phyloP scores from a whole-genome alignment of 2,329 filamentous ascomycete genomes.

The Chaetoscypha palmicola region DNA sequence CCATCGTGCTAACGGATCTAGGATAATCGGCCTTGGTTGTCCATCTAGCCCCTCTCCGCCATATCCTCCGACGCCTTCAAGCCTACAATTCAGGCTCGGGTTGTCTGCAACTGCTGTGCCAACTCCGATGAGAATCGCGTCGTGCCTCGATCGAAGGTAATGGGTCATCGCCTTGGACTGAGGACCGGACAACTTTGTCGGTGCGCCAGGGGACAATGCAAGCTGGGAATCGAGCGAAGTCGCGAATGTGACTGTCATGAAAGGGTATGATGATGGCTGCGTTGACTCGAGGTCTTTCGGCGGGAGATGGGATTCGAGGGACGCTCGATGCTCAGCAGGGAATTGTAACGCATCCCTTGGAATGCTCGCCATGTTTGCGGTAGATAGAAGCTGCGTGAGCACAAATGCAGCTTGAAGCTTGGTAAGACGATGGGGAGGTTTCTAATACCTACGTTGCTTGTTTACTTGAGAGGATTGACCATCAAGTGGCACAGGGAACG shows the following conservation, averaged over 20 bases:
- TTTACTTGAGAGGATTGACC: too few relatives aligned
- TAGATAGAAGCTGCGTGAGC: too few relatives aligned
- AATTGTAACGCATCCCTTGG: not conserved
- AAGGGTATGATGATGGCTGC: not conserved
- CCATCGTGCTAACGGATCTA: slow-evolving; percentile 74
- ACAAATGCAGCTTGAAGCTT: too few relatives aligned
- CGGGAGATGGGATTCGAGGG: slow-evolving; percentile 5
- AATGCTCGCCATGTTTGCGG: not conserved
- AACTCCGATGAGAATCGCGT: slow-evolving; percentile 76
- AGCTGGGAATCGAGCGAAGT: slow-evolving; percentile 80
- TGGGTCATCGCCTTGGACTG: slow-evolving; percentile 88
- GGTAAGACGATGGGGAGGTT: too few relatives aligned
- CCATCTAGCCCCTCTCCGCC: slow-evolving; percentile 40
- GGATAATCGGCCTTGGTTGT: slow-evolving; percentile 73
- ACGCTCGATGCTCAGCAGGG: not conserved
- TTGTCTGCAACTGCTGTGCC: slow-evolving; percentile 79
- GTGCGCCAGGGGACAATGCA: slow-evolving; percentile 64
- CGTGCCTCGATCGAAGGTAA: slow-evolving; percentile 71
- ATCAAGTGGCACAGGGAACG: too few relatives aligned
- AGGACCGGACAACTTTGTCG: slow-evolving; percentile 76
- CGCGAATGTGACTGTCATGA: slow-evolving; percentile 72
- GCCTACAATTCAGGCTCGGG: slow-evolving; percentile 75
- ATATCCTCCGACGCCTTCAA: slow-evolving; percentile 33
- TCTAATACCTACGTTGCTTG: too few relatives aligned
- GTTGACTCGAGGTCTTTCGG: not conserved